These are phyloP conservation scores for Populus trichocarpa DNA, from an alignment of 441 rosid species.

Conservation along the genomic window DNA sequence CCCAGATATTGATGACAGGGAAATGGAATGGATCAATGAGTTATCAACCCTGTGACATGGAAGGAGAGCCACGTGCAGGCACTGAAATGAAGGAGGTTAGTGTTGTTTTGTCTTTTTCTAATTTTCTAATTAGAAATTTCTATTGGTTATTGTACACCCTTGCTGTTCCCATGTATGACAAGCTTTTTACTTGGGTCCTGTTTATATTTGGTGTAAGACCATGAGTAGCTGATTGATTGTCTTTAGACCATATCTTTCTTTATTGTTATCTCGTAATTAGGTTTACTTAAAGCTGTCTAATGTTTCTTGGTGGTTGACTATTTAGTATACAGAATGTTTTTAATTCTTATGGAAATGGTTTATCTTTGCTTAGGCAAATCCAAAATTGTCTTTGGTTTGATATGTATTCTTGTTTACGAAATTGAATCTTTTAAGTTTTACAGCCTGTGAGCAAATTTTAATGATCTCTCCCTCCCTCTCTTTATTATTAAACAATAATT, in stretches of 20 bases:
- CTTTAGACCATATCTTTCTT: neutral
- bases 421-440: too few species aligned
- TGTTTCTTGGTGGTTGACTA: neutral
- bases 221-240: neutral
- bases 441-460: neutral
- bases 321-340: neutral
- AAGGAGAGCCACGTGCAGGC: slow-evolving; percentile 94
- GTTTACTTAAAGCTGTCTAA: neutral
- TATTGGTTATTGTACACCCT: neutral
- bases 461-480: neutral
- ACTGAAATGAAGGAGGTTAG: slow-evolving; percentile 80
- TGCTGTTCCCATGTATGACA: neutral
- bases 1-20: slow-evolving; percentile 94
- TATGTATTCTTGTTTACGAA: neutral
- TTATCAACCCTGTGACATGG: slow-evolving; percentile 89
- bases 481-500: neutral
- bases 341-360: neutral
- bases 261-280: neutral
- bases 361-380: neutral
- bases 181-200: neutral
- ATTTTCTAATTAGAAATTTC: neutral
- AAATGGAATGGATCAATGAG: slow-evolving; percentile 93
- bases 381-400: neutral
- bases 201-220: neutral
- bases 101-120: neutral